Base-by-base conservation (phyloP, 106 monocot species). In the Cymbidium sinense region DNA sequence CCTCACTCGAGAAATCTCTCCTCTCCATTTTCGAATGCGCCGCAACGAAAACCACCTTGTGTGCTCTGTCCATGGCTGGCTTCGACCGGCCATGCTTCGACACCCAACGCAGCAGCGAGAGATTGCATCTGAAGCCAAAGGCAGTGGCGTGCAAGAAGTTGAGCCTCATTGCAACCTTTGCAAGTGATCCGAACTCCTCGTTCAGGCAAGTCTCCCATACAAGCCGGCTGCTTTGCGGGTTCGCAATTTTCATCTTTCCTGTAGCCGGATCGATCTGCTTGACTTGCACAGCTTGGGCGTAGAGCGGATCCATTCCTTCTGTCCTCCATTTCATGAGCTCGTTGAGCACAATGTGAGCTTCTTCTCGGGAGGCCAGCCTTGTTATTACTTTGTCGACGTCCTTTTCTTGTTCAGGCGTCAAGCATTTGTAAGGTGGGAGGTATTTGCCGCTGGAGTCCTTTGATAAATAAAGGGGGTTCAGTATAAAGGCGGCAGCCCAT, bases 251-350 rank as follows among this genome's bases (percentile, higher is more conserved):
- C 89, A 86, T 83, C 86, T 89, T 89, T 35, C 89, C 89, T 12
- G 89, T 86, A 29, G 62, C 30, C 8, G 86, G 85, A 29, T 89
- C 86, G n/a, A 78, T 75, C 78, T 86, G 86, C 83, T 89, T 89
- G 76, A 83, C 81, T 81, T 89, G 86, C 64, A 89, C 89, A 15
- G 89, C 89, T 79, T 85, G 89, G 0, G 89, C 89, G 44, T 89
- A 89, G 15, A 83, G 11, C 5, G 84, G 77, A 70, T 89, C 86
- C 52, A 89, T 75, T 27, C 89, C 89, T 30, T 89, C 89, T 0
- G 86, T 76, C 73, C 89, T 83, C 89, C 89, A 89, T 35, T 79
- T 89, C 89, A 89, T 83, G 29, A 89, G 83, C 76, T 89, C 89
- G 83, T 79, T 86, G 30, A 89, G 61, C 15, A 78, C 89, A 64